Base-by-base conservation (phyloP, 768 basidiomycete genomes). In the Termitomyces sp. region DNA sequence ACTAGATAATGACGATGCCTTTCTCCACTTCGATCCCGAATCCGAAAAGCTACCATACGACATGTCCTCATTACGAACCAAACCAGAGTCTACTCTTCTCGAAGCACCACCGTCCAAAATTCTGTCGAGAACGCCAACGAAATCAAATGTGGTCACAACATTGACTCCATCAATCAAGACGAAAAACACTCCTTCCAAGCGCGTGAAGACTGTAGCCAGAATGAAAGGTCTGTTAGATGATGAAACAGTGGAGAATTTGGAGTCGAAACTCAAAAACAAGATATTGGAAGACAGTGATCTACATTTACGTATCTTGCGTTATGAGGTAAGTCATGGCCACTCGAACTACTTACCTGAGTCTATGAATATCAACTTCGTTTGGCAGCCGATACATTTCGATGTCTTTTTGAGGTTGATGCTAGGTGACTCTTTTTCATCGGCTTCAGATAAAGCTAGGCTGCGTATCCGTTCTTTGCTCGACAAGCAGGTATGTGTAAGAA, bases 371-470 rank as follows among this genome's bases (percentile, higher is more conserved):
- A 48, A 48, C 42, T 22, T 35, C 39, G 22, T 46, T 28, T 7
- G 49, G 53, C 64, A 90, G 88, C 88, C 88, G 16, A 75, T 89
- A 49, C 76, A 80, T 63, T 82, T 88, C 59, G 76, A 84, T 58
- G 70, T 80, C 4, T 87, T 89, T 63, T 57, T 82, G 58, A 67
- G 75, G 51, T 61, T 84, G 36, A 83, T 78, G 8, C 65, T 66
- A n/a, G 71, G 70, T 1, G 76, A 73, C 35, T 38, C 32, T 24
- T 28, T 50, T 42, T 12, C 72, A 55, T 33, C 63, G 53, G 44
- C 60, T 40, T 69, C 71, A 48, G 68, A 66, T 2, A 76, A 73
- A 53, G 66, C 81, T 33, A 80, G 77, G 61, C 39, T 63, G 13
- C 74, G 78, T 58, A 69, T 88, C 54, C 75, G 78, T 39, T 62